These are phyloP conservation scores for Phlebopus sp. DNA, from an alignment of 1,284 basidiomycete species.

Conservation along the genomic window DNA sequence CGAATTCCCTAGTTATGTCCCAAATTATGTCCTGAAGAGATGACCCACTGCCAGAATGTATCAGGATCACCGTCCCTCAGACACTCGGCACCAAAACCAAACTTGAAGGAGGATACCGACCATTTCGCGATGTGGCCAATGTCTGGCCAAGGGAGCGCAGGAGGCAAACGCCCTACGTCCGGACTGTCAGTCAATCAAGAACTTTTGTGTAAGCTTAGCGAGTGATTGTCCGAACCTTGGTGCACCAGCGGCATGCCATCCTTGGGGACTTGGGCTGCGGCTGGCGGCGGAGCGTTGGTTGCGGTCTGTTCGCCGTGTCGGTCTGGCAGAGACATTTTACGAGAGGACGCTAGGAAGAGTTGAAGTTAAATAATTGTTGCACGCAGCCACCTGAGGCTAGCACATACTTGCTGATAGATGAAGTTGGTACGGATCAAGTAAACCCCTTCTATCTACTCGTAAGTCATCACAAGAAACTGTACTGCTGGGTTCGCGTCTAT, in stretches of 20 bases:
- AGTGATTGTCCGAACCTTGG: slow-evolving; percentile 21
- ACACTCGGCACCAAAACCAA: slow-evolving; percentile 93
- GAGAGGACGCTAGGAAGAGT: no score
- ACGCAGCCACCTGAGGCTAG: no score
- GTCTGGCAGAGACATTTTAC: slow-evolving; percentile 1
- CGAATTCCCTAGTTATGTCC: slow-evolving; percentile 5
- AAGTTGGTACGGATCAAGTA: no score
- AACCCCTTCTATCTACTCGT: no score
- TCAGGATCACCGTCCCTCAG: slow-evolving; percentile 85
- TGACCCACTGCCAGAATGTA: slow-evolving; percentile 96
- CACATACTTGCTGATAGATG: no score
- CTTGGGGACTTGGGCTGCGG: slow-evolving; percentile 22
- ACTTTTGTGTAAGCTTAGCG: background rate
- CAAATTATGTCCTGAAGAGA: background rate
- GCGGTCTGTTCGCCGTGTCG: slow-evolving; percentile 16
- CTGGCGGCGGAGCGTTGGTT: slow-evolving; percentile 15
- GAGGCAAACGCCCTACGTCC: slow-evolving; percentile 39
- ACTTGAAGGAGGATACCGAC: slow-evolving; percentile 97
- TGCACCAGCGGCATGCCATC: slow-evolving; percentile 40
- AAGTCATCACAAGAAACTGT: no score
- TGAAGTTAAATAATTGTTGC: no score
- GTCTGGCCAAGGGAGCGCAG: slow-evolving; percentile 67
- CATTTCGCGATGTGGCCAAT: slow-evolving; percentile 86
- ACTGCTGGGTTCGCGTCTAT: no score
- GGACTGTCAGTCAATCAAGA: slow-evolving; percentile 2